phyloP scores from a whole-genome alignment of 495 filamentous ascomycete species.

The Staphylotrichum tortipilum region DNA sequence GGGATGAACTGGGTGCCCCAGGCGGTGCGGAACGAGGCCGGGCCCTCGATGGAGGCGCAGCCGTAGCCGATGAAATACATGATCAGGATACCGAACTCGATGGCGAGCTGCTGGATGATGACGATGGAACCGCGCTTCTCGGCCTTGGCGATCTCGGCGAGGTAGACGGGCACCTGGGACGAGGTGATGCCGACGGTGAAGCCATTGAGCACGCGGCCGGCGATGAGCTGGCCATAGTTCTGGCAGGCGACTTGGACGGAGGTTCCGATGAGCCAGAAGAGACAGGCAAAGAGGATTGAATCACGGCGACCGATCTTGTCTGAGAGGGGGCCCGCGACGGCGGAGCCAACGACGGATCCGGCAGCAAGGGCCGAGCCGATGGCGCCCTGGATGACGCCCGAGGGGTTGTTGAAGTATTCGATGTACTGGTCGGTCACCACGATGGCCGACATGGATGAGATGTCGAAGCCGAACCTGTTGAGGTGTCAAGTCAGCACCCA shows the following conservation, averaged over 20 bases:
- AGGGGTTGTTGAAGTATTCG: slow-evolving; percentile 56
- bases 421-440: slow-evolving; percentile 62
- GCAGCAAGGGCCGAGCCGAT: slow-evolving; percentile 41
- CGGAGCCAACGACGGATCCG: slow-evolving; percentile 14
- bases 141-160: slow-evolving; percentile 62
- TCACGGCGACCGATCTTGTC: slow-evolving; percentile 58
- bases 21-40: slow-evolving; percentile 59
- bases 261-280: slow-evolving; percentile 65
- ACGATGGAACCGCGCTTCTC: slow-evolving; percentile 61
- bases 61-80: slow-evolving; percentile 39
- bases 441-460: slow-evolving; percentile 62
- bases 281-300: slow-evolving; percentile 54
- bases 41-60: slow-evolving; percentile 52
- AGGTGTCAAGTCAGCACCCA: not conserved
- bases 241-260: slow-evolving; percentile 56
- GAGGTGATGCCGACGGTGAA: slow-evolving; percentile 67
- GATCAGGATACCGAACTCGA: slow-evolving; percentile 58
- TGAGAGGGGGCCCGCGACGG: slow-evolving; percentile 27
- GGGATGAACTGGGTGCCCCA: slow-evolving; percentile 70
- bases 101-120: slow-evolving; percentile 67
- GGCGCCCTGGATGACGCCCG: slow-evolving; percentile 55
- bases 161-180: slow-evolving; percentile 74
- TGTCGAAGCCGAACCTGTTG: slow-evolving; percentile 48
- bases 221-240: slow-evolving; percentile 55
- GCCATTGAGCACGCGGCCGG: slow-evolving; percentile 63